Percentiles rank a stretch among this genome's conserved stretches.
Evolutionary conservation across 192 early-diverging fungal genomes (phyloP).

Genomic region (Coemansia brasiliensis): DNA sequence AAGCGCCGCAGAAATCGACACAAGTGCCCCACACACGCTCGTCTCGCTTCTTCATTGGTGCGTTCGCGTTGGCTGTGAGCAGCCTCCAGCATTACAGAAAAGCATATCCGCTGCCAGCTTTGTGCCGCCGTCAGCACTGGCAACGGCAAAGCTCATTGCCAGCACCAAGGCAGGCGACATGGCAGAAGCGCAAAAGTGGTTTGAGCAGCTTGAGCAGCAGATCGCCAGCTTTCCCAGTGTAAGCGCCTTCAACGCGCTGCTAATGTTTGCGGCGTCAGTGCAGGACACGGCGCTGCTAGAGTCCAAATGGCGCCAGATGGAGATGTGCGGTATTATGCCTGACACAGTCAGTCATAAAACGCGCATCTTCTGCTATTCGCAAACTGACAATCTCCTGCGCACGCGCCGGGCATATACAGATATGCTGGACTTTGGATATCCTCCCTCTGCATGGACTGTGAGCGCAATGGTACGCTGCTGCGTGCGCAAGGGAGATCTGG

Average conservation of each 20-base stretch:
- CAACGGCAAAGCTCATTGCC: constrained; percentile 14
- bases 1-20: constrained; percentile 13
- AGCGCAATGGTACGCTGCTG: constrained; percentile 28
- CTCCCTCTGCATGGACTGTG: constrained; percentile 14
- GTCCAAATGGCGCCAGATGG: constrained; percentile 39
- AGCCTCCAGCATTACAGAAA: not conserved
- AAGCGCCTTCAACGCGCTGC: constrained; percentile 27
- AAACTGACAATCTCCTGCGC: constrained; percentile 18
- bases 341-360: constrained; percentile 16
- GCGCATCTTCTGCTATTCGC: constrained; percentile 24
- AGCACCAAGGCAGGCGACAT: constrained; percentile 9
- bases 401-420: constrained; percentile 41
- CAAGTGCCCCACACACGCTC: constrained; percentile 12
- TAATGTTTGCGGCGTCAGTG: constrained; percentile 12
- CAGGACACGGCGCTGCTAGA: constrained; percentile 16
- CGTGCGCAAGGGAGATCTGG: constrained; percentile 15
- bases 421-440: constrained; percentile 34
- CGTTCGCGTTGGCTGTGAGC: not conserved
- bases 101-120: constrained; percentile 4
- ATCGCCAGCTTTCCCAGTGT: constrained; percentile 15
- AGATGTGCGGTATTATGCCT: constrained; percentile 14
- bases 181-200: constrained; percentile 10
- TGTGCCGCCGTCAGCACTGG: constrained; percentile 13
- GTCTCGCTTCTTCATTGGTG: constrained; percentile 14
- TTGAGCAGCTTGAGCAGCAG: constrained; percentile 20